Conservation (phyloP, 2,329 filamentous ascomycete genomes). For the Ophiostoma ulmi region DNA sequence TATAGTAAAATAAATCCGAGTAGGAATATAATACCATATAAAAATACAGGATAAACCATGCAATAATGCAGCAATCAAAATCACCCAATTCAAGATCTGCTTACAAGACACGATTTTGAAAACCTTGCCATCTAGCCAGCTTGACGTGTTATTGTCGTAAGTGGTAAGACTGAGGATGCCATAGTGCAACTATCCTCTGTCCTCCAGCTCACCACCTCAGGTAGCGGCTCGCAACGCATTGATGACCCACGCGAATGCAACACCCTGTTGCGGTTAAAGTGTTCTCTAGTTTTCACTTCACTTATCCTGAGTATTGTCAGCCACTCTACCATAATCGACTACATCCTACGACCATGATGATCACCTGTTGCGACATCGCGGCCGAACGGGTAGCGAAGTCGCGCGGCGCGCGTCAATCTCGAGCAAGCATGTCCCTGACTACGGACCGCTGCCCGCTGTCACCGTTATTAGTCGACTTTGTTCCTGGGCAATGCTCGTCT, state of each 20-base stretch:
- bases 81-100: not conserved
- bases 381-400: constrained; percentile 20
- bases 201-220: not conserved
- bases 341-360: not conserved
- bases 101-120: not conserved
- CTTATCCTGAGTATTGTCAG: not conserved
- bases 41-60: not conserved
- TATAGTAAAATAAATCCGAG: too few relatives aligned
- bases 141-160: not conserved
- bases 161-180: not conserved
- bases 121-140: not conserved
- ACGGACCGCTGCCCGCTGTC: not conserved
- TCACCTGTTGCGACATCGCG: constrained; percentile 13
- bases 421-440: not conserved
- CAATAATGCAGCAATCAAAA: not conserved
- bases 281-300: not conserved
- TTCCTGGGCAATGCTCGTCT: not conserved
- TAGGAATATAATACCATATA: not conserved
- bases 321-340: not conserved
- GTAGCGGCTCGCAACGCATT: constrained; percentile 7
- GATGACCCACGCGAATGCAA: constrained; percentile 12
- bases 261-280: not conserved
- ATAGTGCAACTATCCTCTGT: not conserved
- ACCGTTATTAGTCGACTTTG: not conserved
- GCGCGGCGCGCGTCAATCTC: constrained; percentile 15